A percentile compares a stretch with the other conserved stretches of the same genome.
Conservation (phyloP, 164 flowering plant genomes). For the Akebia trifoliata region DNA sequence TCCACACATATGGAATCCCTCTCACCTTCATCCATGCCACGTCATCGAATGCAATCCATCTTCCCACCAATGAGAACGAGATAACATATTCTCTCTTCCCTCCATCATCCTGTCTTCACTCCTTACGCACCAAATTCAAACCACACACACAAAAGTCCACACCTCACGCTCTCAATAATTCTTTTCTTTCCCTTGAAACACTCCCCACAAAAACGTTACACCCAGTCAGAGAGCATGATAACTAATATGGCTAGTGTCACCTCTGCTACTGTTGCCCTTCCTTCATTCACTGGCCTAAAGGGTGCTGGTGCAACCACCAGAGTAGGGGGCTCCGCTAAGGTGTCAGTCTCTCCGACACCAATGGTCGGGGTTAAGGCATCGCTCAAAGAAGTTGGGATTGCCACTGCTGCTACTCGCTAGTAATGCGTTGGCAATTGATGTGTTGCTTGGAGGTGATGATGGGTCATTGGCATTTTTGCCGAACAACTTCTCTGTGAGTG, state of each 20-base stretch:
- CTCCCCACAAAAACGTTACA: background rate
- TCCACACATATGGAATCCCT: no score
- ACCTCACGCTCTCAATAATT: no score
- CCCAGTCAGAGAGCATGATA: no score
- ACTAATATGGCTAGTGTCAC: conserved; percentile 53
- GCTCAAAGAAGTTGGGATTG: conserved; percentile 58
- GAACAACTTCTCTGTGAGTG: conserved; percentile 33
- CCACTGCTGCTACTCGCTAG: conserved; percentile 67
- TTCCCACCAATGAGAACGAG: no score
- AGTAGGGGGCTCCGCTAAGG: conserved; percentile 21
- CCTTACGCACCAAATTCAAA: no score
- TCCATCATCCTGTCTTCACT: no score
- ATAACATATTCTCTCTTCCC: no score
- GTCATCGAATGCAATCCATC: no score
- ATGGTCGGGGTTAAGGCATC: conserved; percentile 48
- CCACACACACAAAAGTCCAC: no score
- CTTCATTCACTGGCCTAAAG: conserved; percentile 74
- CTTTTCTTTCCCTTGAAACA: no score
- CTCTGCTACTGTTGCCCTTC: conserved; percentile 63
- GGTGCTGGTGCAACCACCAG: conserved; percentile 24
- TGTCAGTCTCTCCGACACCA: conserved; percentile 25
- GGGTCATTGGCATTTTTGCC: conserved; percentile 73
- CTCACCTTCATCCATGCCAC: no score
- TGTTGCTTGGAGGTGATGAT: conserved; percentile 59
- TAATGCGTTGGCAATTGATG: conserved; percentile 77